Evolutionary conservation across 225 moss, liverwort and hornwort genomes (phyloP), one percentile per base, ranked within the genome.

Genomic region (Bryum argenteum): DNA sequence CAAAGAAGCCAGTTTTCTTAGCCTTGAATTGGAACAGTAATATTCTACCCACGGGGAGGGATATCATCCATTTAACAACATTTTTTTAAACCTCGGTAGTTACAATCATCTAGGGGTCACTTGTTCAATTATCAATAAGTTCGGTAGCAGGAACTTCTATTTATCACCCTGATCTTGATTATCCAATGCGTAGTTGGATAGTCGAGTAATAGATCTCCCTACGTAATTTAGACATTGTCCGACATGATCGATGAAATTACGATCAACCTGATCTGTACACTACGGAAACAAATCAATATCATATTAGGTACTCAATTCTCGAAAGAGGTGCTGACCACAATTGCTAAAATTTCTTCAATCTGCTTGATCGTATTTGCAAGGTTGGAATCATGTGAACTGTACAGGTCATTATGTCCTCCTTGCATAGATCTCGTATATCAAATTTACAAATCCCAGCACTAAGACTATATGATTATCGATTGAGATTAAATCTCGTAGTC

Each of bases 1-100:
- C 71, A 91, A 81, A 58, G 88, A 91, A 69, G 77, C 89, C 11
- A 67, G 72, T 9, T 88, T 87, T 55, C 81, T 96, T 50, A 87
- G 88, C 61, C 88, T 93, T 17, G 96, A 96, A 66, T 75, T 4
- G 33, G 33, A 33, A 26, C 79, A 68, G 60, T 83, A 67, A 54
- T 59, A 40, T 21, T 33, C 55, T 20, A 9, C 54, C 15, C 38
- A 39, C n/a, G 23, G 15, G 6, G 58, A 58, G 11, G 20, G 41
- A 65, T 58, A 39, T 65, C 58, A 77, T 74, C 51, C 57, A 50
- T 56, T 74, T 6, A 33, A 37, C 43, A 43, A 45, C 58, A 53
- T 63, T 58, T 22, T 67, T 38, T 8, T 56, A 14, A 42, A 63
- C 11, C 38, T 45, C 5, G 65, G 74, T 69, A 41, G 17, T 78